Base-by-base conservation (phyloP, 2,329 filamentous ascomycete species). In the Phaeophleospora eucalypticola region DNA sequence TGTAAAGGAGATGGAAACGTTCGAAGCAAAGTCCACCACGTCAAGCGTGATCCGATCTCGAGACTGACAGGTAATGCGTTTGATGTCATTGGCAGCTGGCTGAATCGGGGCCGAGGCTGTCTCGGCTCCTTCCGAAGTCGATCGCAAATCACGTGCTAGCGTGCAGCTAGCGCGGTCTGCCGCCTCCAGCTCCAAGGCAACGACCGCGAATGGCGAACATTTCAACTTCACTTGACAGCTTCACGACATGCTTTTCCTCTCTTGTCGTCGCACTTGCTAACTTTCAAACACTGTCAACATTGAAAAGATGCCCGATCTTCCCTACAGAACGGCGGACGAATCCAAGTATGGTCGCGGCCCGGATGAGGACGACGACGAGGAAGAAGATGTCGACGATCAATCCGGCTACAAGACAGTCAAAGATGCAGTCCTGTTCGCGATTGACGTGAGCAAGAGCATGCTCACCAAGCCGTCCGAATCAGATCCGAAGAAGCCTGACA, bases 351-450 rank as follows among this genome's bases (percentile, higher is more conserved):
- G 48, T 18, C 57, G 50, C 58, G 62, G 63, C 64, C 43, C 51
- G 9, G 44, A 46, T 15, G 44, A 46, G 14, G 72, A 74, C 35
- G 72, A 78, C 38, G 75, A 80, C 4, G 82, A 86, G 4, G 85
- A 89, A 15, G 85, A 84, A 37, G 82, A 86, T 49, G 79, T 81
- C 54, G 67, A 84, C 49, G 83, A 86, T 52, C 85, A 88, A 58
- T 74, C 74, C 36, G 84, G 82, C 68, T 98, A 93, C 74, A 94
- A 90, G 72, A 79, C 85, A 1, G 84, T 90, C 64, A 96, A 95
- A 71, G 93, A 98, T 82, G 93, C 93, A n/a, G 80, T 97, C n/a
- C 77, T 98, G 18, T 91, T 98, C 65, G 91, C 89, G 12, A 95
- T 98, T 60, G 86, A 97, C 54, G 69, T 97, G 63, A 96, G 87